A percentile compares a stretch with the other conserved stretches of the same genome.
phyloP scores from a whole-genome alignment of 768 basidiomycete genomes.

The Calvatia gigantea region DNA sequence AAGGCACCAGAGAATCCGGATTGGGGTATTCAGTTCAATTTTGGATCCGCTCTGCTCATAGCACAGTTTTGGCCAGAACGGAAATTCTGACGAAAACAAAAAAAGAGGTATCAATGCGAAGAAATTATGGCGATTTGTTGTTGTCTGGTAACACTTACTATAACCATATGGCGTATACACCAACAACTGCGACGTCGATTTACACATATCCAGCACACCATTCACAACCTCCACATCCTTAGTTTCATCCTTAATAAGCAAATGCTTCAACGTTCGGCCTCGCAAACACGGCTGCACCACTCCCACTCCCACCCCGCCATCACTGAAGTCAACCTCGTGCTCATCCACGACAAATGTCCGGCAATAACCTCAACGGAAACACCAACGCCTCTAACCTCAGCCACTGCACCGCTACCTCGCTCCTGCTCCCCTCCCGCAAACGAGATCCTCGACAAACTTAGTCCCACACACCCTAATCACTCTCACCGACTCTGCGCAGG shows the following conservation, averaged over 20 bases:
- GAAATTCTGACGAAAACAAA: neutral
- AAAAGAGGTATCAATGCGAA: no score
- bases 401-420: neutral
- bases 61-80: conserved; percentile 7
- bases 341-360: conserved; percentile 9
- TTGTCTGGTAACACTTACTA: conserved; percentile 4
- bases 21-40: no score
- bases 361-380: conserved; percentile 6
- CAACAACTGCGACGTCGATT: conserved; percentile 1
- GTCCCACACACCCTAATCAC: conserved; percentile 5
- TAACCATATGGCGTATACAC: conserved; percentile 9
- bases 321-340: no score
- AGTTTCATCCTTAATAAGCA: conserved; percentile 3
- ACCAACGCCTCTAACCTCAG: conserved; percentile 6
- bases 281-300: neutral
- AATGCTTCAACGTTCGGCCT: conserved; percentile 1
- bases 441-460: conserved; percentile 8
- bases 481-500: neutral
- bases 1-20: no score
- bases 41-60: conserved; percentile 5
- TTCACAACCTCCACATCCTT: conserved; percentile 11
- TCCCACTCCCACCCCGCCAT: neutral
- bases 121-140: no score
- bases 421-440: neutral
- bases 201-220: conserved; percentile 3